Conservation (phyloP, 441 rosid species). For the Melastoma candidum region DNA sequence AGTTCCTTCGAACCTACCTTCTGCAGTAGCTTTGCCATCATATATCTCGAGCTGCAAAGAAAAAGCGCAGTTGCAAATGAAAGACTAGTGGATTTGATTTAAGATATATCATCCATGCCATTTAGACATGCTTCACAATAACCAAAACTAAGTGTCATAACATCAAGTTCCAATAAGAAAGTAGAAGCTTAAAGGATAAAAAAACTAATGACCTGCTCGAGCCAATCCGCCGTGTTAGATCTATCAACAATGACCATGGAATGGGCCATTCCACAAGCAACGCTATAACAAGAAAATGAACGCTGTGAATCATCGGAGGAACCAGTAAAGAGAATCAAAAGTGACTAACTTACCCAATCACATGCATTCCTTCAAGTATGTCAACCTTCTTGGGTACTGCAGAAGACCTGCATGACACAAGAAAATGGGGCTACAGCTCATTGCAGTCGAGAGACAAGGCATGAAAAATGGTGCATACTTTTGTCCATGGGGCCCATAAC, state of each 20-base stretch:
- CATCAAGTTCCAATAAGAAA: slow-evolving; percentile 1
- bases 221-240: slow-evolving; percentile 47
- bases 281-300: slow-evolving; percentile 30
- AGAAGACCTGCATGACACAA: slow-evolving; percentile 54
- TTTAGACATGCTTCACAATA: no score
- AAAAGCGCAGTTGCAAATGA: slow-evolving; percentile 3
- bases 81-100: no score
- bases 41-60: slow-evolving; percentile 60
- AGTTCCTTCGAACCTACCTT: slow-evolving; percentile 33
- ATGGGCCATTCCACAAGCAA: slow-evolving; percentile 80
- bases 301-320: neutral
- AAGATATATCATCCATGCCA: no score
- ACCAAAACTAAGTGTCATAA: neutral
- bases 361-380: slow-evolving; percentile 82
- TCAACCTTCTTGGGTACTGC: slow-evolving; percentile 90
- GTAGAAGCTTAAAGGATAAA: neutral
- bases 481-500: slow-evolving; percentile 89
- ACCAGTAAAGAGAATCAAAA: neutral
- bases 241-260: slow-evolving; percentile 87
- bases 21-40: slow-evolving; percentile 72
- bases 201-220: slow-evolving; percentile 55
- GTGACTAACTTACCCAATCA: slow-evolving; percentile 50
- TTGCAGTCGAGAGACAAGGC: no score
- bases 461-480: slow-evolving; percentile 33
- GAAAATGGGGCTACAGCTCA: slow-evolving; percentile 10